phyloP scores from a whole-genome alignment of 805 yeast genomes.

The Kregervanrija delftensis region DNA sequence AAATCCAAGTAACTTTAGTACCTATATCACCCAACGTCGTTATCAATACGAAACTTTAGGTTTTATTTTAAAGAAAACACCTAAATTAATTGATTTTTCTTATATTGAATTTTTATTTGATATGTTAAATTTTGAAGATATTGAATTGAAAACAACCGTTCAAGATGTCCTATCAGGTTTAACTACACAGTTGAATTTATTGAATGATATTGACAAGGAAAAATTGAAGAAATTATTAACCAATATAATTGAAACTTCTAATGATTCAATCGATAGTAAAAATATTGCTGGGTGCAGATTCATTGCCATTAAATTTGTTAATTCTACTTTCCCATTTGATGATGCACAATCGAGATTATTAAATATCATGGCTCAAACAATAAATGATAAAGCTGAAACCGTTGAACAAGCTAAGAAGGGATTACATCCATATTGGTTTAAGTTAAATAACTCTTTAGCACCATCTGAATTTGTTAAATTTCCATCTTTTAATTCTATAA shows the following conservation, averaged over 20 bases:
- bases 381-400: constrained; percentile 59
- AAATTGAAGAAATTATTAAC: constrained; percentile 34
- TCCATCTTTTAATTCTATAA: constrained; percentile 46
- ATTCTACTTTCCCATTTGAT: constrained; percentile 55
- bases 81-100: constrained; percentile 38
- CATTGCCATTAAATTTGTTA: constrained; percentile 57
- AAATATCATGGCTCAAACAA: constrained; percentile 52
- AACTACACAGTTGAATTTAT: constrained; percentile 37
- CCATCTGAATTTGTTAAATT: constrained; percentile 29
- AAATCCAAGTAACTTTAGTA: constrained; percentile 13
- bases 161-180: constrained; percentile 65
- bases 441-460: constrained; percentile 23
- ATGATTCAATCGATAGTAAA: constrained; percentile 10
- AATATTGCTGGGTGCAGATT: constrained; percentile 40
- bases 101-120: constrained; percentile 63
- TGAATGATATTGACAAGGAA: constrained; percentile 33
- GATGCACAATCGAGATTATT: constrained; percentile 63
- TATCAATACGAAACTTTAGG: constrained; percentile 78
- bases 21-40: constrained; percentile 41
- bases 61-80: constrained; percentile 43
- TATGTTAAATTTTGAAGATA: constrained; percentile 56
- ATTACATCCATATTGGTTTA: constrained; percentile 77
- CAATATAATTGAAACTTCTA: constrained; percentile 19
- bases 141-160: constrained; percentile 58
- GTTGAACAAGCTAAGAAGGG: constrained; percentile 78